These are phyloP conservation scores for Pochonia chlamydosporia DNA, from an alignment of 2,329 filamentous ascomycete genomes.

Conservation along the genomic window DNA sequence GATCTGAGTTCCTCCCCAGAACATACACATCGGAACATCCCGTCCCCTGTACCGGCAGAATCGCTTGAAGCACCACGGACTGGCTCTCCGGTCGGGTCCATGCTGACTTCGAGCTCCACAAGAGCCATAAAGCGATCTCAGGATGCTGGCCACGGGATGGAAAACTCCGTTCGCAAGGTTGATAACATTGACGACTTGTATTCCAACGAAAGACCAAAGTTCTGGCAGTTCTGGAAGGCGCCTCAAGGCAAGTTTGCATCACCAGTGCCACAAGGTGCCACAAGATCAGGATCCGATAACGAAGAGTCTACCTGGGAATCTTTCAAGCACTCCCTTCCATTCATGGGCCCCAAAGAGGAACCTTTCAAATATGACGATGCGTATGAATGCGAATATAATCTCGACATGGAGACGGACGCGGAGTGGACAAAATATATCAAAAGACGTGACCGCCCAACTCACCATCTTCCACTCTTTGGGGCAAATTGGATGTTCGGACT, in stretches of 20 bases:
- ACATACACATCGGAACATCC: conserved; percentile 10
- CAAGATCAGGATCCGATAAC: conserved; percentile 29
- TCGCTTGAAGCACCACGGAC: conserved; percentile 28
- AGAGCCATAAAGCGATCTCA: conserved; percentile 10
- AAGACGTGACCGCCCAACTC: conserved; percentile 77
- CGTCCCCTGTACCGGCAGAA: conserved; percentile 15
- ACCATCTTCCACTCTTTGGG: conserved; percentile 60
- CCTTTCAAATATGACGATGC: conserved; percentile 55
- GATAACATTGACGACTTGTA: conserved; percentile 45
- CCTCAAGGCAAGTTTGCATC: conserved; percentile 56
- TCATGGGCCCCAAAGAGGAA: conserved; percentile 37
- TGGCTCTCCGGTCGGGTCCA: conserved; percentile 30
- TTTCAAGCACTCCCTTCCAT: conserved; percentile 44
- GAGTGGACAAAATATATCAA: conserved; percentile 80
- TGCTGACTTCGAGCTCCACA: conserved; percentile 33
- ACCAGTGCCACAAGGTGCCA: conserved; percentile 53
- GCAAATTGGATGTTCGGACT: conserved; percentile 70
- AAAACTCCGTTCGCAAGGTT: conserved; percentile 49
- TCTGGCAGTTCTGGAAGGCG: conserved; percentile 62
- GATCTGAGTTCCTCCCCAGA: conserved; percentile 20
- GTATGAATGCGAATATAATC: conserved; percentile 52
- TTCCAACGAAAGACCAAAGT: conserved; percentile 37
- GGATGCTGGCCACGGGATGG: conserved; percentile 11
- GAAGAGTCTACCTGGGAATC: conserved; percentile 46
- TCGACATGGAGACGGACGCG: conserved; percentile 57